Evolutionary conservation across 2,329 filamentous ascomycete species (phyloP), one percentile per base, ranked within the genome.

Genomic region (Botrytis porri): DNA sequence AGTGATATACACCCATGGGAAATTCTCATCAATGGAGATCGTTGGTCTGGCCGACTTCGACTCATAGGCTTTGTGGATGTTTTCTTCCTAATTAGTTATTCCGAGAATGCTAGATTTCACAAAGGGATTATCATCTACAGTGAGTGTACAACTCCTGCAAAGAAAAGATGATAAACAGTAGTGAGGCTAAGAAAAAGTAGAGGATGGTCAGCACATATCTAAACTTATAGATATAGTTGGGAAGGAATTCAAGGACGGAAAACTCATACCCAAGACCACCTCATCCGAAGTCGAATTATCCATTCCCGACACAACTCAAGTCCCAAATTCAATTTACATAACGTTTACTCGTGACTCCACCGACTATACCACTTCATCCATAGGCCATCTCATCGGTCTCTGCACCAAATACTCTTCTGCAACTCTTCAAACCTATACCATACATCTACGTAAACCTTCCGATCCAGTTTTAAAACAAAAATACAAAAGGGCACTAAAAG

Each of bases 1-100:
- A 81, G 80, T 67, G 80, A 81, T 65, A 79, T 82, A 63, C 79
- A 82, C 71, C 80, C 80, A 3, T 81, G 80, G 80, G 80, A 81
- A n/a, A 78, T 81, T 39, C 73, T 78, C 37, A 77, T 82, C 63
- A 79, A 82, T 73, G 77, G 75, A 9, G 75, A 81, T 66, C 74
- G 77, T 51, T 81, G 78, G 79, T 75, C 77, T n/a, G 80, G 80
- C 22, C 81, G 79, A 73, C 72, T 81, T 57, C 80, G 80, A 37
- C 75, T 81, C n/a, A 76, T 81, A n/a, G 80, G 80, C 12, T 81
- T 81, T 64, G 79, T 82, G 41, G 80, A 81, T 67, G 76, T 79
- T 5, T 80, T 81, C 73, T 81, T 80, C 69, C 77, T 82, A 54
- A 79, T 82, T 29, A 79, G 79, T 64, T 82, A 81, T 74, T 81